Percentiles rank a stretch among this genome's conserved stretches.
Conservation (phyloP, 2,329 filamentous ascomycete species). For the Corinectria fuckeliana region DNA sequence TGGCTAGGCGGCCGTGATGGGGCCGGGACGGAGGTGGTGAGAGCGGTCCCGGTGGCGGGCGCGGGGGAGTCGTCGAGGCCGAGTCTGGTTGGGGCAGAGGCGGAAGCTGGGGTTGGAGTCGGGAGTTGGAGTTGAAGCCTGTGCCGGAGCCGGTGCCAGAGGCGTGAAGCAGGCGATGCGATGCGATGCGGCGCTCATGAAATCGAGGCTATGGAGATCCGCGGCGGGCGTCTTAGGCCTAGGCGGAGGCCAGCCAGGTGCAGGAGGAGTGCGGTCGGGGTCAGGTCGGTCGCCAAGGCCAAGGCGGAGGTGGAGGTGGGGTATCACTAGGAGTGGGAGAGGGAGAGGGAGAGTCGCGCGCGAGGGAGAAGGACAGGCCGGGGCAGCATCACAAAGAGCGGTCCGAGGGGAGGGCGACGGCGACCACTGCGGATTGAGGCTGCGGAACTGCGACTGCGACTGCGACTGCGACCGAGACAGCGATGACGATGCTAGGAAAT, state of each 20-base stretch:
- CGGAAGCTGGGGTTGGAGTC: conserved; percentile 16
- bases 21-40: conserved; percentile 16
- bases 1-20: conserved; percentile 22
- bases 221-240: conserved; percentile 12
- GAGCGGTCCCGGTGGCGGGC: conserved; percentile 29
- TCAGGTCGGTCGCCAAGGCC: conserved; percentile 35
- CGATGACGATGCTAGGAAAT: neutral
- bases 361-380: conserved; percentile 12
- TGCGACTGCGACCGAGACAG: neutral
- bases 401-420: neutral
- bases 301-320: conserved; percentile 31
- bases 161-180: conserved; percentile 26
- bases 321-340: conserved; percentile 1
- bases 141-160: conserved; percentile 24
- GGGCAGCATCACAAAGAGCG: conserved; percentile 15
- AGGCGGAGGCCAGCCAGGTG: conserved; percentile 20
- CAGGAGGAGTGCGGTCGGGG: conserved; percentile 18
- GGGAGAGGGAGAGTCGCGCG: conserved; percentile 17
- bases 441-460: neutral
- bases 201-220: conserved; percentile 21
- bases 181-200: conserved; percentile 34
- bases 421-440: neutral
- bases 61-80: conserved; percentile 15
- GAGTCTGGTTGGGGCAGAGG: conserved; percentile 9
- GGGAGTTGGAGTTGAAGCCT: conserved; percentile 24